phyloP scores from a whole-genome alignment of 2,329 filamentous ascomycete genomes.

The Hymenoscyphus linearis region DNA sequence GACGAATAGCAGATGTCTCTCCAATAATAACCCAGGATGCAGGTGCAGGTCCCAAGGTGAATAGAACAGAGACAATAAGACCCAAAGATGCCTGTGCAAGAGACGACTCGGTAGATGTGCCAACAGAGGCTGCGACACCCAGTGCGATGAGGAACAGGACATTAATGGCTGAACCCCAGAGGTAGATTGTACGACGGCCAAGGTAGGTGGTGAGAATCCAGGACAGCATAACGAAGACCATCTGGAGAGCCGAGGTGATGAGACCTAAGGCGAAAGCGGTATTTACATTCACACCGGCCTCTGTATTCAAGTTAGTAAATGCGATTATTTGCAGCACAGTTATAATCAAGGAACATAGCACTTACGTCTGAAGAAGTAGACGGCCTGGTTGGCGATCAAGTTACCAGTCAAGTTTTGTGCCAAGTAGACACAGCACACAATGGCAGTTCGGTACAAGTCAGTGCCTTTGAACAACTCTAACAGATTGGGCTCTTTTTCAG shows the following conservation, averaged over 20 bases:
- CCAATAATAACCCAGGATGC: conserved; percentile 63
- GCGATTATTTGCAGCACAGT: background rate
- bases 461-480: conserved; percentile 51
- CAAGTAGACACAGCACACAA: conserved; percentile 53
- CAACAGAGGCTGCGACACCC: conserved; percentile 53
- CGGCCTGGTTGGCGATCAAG: conserved; percentile 57
- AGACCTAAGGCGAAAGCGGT: conserved; percentile 57
- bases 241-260: conserved; percentile 59
- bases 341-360: conserved; percentile 1
- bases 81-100: conserved; percentile 57
- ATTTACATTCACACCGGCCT: conserved; percentile 52
- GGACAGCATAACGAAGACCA: conserved; percentile 59
- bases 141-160: conserved; percentile 49
- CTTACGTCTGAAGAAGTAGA: conserved; percentile 49
- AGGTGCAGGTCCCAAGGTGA: conserved; percentile 56
- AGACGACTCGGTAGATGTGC: conserved; percentile 35
- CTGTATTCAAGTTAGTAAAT: conserved; percentile 36
- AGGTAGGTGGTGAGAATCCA: conserved; percentile 62
- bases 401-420: conserved; percentile 58
- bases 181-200: conserved; percentile 59
- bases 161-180: conserved; percentile 54
- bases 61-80: conserved; percentile 60
- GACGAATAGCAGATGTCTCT: conserved; percentile 60
- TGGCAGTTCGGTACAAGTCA: conserved; percentile 50
- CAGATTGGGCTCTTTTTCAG: conserved; percentile 41